Evolutionary conservation across 139 green algal genomes (phyloP).

Genomic region (Zygnema circumcarinatum): DNA sequence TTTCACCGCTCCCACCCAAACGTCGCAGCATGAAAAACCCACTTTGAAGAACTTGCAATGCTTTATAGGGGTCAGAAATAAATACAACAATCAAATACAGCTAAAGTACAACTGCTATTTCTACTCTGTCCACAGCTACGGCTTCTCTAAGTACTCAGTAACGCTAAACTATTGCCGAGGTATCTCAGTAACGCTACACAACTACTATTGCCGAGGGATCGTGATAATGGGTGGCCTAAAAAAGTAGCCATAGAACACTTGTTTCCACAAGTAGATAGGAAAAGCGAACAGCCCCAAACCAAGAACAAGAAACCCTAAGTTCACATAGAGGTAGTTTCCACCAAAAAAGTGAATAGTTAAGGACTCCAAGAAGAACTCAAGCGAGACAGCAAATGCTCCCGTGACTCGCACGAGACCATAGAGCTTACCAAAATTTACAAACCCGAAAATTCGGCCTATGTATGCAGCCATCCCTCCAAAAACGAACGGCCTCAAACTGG

Average conservation of each 20-base stretch:
- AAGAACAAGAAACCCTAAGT: constrained; percentile 20
- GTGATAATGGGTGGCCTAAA: not conserved
- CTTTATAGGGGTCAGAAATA: no score
- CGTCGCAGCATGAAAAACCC: no score
- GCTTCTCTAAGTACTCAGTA: no score
- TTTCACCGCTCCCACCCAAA: no score
- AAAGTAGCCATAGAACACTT: constrained; percentile 7
- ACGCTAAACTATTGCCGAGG: no score
- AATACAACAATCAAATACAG: no score
- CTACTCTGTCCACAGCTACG: no score
- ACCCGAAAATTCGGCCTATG: constrained; percentile 25
- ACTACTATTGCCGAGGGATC: no score
- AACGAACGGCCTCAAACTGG: constrained; percentile 5
- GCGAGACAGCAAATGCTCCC: not conserved
- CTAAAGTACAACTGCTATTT: no score
- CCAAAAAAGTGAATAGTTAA: not conserved
- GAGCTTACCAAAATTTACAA: constrained; percentile 34
- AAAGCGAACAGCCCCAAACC: not conserved
- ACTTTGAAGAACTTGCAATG: no score
- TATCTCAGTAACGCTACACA: no score
- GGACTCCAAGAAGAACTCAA: not conserved
- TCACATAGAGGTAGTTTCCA: constrained; percentile 10
- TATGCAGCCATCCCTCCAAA: constrained; percentile 24
- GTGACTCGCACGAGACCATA: constrained; percentile 12
- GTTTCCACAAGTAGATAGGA: constrained; percentile 4